Conservation (phyloP, 2,329 filamentous ascomycete species). For the Scytalidium sp. region DNA sequence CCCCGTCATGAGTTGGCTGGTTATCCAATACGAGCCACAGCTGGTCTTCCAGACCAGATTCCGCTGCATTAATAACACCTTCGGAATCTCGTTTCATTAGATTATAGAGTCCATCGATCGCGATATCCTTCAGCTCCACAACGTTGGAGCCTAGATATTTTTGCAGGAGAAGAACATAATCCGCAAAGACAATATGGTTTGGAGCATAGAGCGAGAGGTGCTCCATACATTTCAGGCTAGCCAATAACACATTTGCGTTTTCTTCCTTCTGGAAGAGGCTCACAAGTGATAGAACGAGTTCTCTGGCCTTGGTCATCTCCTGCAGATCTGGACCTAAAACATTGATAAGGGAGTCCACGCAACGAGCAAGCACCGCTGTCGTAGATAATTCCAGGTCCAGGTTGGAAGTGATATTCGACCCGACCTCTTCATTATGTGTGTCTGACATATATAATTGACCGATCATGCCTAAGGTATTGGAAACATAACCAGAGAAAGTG, state of each 20-base stretch:
- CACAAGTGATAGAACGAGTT: slow-evolving; percentile 85
- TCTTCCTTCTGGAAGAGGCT: slow-evolving; percentile 77
- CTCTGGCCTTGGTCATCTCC: slow-evolving; percentile 85
- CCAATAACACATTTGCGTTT: slow-evolving; percentile 66
- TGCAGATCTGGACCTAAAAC: slow-evolving; percentile 94
- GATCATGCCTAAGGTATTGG: slow-evolving; percentile 87
- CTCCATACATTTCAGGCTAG: slow-evolving; percentile 80
- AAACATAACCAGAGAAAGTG: slow-evolving; percentile 87
- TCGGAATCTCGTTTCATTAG: slow-evolving; percentile 90
- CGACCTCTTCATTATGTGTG: slow-evolving; percentile 82
- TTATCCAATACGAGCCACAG: slow-evolving; percentile 87
- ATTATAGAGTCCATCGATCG: slow-evolving; percentile 86
- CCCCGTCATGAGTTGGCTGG: slow-evolving; percentile 69
- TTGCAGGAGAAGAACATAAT: slow-evolving; percentile 82
- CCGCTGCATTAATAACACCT: slow-evolving; percentile 74
- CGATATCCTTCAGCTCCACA: slow-evolving; percentile 69
- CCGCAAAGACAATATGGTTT: slow-evolving; percentile 76
- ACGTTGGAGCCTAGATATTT: slow-evolving; percentile 69
- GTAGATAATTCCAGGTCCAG: slow-evolving; percentile 84
- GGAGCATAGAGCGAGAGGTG: slow-evolving; percentile 91
- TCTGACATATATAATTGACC: slow-evolving; percentile 91
- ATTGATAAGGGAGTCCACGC: slow-evolving; percentile 93
- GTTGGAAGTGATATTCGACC: slow-evolving; percentile 80
- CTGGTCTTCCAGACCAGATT: slow-evolving; percentile 80
- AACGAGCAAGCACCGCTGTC: slow-evolving; percentile 77